Evolutionary conservation across 208 protist species (phyloP), one percentile per base, ranked within the genome.

Genomic region (Crithidia expoeki): DNA sequence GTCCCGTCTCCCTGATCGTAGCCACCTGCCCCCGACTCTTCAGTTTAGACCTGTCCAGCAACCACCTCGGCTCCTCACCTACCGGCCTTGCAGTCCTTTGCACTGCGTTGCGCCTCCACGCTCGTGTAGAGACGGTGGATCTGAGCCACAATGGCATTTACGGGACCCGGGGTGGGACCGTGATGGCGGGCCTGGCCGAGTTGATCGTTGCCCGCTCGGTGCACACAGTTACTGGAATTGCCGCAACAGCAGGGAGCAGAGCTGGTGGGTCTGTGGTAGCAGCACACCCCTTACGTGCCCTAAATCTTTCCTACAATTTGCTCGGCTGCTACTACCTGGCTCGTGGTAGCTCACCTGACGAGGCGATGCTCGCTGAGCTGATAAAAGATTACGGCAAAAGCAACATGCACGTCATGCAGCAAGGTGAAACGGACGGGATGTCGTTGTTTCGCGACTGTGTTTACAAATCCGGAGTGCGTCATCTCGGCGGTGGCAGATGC

Each of bases 21-120:
- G 62, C 59, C 10, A 60, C 76, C 23, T 68, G 79, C 10, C 57
- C 75, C 4, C 66, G 57, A 23, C 57, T 93, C 17, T 44, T 25
- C 19, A 27, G 49, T 14, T 51, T 93, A 19, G 63, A 86, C 68
- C 30, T 93, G 4, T 81, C 87, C 2, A 36, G 60, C 47, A 93
- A 93, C 59, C 65, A 67, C 42, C 36, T 89, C n/a, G 84, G 87
- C 25, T 52, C 68, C 23, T 65, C 38, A 14, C 58, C 72, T 3
- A 53, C 40, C 7, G 70, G 72, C 6, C 42, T 90, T 1, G 34
- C 77, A 2, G 25, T 78, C 28, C 58, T 86, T 6, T 87, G 74
- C 49, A 70, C 59, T 19, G 74, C 74, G 4, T 50, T 85, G 53
- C 61, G 55, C 21, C 47, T 74, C n/a, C 87, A 93, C 65, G 50